Conservation (phyloP, 179 eudicot species). For the Silene coronaria region DNA sequence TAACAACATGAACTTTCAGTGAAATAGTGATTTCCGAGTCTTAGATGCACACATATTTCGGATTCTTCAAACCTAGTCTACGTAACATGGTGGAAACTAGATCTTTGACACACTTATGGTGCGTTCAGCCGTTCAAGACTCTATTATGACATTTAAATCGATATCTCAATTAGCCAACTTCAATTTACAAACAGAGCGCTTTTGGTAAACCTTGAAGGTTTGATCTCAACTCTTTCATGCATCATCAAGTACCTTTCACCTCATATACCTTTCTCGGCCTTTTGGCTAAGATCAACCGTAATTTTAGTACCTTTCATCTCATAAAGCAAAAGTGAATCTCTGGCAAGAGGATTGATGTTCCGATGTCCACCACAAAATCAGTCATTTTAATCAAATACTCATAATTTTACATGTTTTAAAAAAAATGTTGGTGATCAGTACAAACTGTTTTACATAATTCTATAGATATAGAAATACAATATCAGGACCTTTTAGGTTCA, state of each 20-base stretch:
- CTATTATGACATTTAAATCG: too few relatives aligned
- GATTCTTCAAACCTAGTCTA: too few relatives aligned
- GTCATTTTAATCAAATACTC: not conserved
- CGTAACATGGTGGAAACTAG: too few relatives aligned
- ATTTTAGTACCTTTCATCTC: not conserved
- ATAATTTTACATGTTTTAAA: not conserved
- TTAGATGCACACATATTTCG: too few relatives aligned
- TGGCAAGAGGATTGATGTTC: not conserved
- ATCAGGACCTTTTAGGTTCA: constrained; percentile 40
- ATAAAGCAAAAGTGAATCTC: not conserved
- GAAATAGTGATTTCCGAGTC: too few relatives aligned
- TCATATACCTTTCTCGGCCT: constrained; percentile 43
- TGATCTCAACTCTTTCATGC: too few relatives aligned
- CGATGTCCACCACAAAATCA: not conserved
- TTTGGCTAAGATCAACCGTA: constrained; percentile 46
- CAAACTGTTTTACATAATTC: constrained; percentile 9
- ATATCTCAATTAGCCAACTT: too few relatives aligned
- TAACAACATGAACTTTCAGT: not conserved
- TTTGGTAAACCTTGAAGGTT: too few relatives aligned
- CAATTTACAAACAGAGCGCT: too few relatives aligned
- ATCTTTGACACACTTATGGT: too few relatives aligned
- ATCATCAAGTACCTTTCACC: too few relatives aligned
- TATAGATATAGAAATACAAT: not conserved
- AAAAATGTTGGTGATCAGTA: not conserved
- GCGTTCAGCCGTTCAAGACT: too few relatives aligned